Evolutionary conservation across 768 basidiomycete species (phyloP), one percentile per base, ranked within the genome.

Genomic region (Dacryopinax spathularia): DNA sequence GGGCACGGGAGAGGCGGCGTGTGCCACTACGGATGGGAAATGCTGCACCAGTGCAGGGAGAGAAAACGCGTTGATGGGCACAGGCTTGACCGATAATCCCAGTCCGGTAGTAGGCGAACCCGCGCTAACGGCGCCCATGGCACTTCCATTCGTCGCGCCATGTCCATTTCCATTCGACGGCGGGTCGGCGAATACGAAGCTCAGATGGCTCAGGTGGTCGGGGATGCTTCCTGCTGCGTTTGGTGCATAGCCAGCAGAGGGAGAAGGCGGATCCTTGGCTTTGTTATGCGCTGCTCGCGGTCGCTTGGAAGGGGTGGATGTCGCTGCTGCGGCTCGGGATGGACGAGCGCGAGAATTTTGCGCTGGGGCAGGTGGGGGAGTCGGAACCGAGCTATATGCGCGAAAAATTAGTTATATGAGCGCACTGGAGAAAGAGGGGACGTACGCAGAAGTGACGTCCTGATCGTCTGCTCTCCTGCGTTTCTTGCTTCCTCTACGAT

Each of bases 391-490:
- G 2, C 60, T 36, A 20, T 10, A 35, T 34, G 10, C 31, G 31
- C n/a, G 25, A 10, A 35, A 35, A 6, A 20, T 34, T 29, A 56
- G 60, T 4, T 60, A 33, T 18, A 27, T 34, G 34, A 16, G 43
- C 20, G 41, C 18, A 18, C 25, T 34, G 34, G 18, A 35, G 31
- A 34, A 10, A 10, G 43, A 13, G 20, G 29, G 48, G 9, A 31
- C 33, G 61, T 62, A 56, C 36, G 36, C 39, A 43, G 65, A 60
- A 16, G 61, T 59, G n/a, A 62, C 44, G 43, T 65, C 69, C 20
- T 84, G 83, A 15, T 80, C 80, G 36, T 81, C 81, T 9, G 65
- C 59, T 37, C 61, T 61, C 44, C 66, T 63, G 16, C 64, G 61
- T 39, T 68, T 66, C 34, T 65, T 44, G 13, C 34, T 65, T 27